Percentiles rank a stretch among this genome's conserved stretches.
Conservation (phyloP, 495 filamentous ascomycete genomes). For the Pyrenula massariospora region DNA sequence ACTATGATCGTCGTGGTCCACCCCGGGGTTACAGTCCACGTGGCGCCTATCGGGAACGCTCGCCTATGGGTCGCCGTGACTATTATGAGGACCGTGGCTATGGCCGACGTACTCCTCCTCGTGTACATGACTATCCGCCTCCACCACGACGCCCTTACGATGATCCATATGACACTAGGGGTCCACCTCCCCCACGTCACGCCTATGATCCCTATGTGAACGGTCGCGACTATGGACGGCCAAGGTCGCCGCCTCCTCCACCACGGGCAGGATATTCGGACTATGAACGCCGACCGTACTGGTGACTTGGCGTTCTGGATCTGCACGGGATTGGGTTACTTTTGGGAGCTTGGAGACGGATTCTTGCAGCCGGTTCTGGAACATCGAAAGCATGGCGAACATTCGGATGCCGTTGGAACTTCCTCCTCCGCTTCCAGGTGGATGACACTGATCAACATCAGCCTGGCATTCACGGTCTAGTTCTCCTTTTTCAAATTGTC, state of each 20-base stretch:
- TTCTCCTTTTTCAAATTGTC: background rate
- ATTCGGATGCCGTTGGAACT: background rate
- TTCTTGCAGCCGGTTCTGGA: background rate
- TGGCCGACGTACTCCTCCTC: conserved; percentile 52
- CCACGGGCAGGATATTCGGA: conserved; percentile 25
- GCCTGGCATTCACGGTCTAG: background rate
- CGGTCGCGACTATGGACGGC: conserved; percentile 30
- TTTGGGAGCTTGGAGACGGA: background rate
- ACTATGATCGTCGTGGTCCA: conserved; percentile 67
- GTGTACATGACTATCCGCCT: conserved; percentile 68
- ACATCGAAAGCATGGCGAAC: background rate
- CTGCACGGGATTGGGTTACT: background rate
- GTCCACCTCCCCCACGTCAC: conserved; percentile 27
- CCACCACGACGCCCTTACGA: conserved; percentile 40
- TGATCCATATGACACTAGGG: conserved; percentile 35
- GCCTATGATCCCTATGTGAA: conserved; percentile 35
- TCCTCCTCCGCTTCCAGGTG: background rate
- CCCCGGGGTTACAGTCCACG: conserved; percentile 75
- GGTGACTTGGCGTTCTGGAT: conserved; percentile 16
- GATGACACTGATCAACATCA: no score
- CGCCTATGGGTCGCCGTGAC: conserved; percentile 61
- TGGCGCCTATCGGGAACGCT: conserved; percentile 78
- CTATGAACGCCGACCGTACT: conserved; percentile 35
- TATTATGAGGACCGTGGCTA: conserved; percentile 74
- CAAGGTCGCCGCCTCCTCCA: conserved; percentile 23